These are phyloP conservation scores for Magnusiomyces tetraspermus DNA, from an alignment of 1,139 yeast genomes.

Conservation along the genomic window DNA sequence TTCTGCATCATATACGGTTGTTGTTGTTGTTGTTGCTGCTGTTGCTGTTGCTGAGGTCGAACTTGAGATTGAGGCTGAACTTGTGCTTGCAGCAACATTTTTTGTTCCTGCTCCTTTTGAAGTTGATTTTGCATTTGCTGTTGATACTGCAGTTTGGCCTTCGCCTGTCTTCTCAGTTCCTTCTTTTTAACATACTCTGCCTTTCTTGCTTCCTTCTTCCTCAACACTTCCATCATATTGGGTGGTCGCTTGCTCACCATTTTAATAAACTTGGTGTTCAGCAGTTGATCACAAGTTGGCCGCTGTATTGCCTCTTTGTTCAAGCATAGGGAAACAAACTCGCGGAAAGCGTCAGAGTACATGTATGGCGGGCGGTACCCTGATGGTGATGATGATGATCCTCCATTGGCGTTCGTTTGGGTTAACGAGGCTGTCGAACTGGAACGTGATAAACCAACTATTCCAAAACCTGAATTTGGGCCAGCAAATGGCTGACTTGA, in stretches of 20 bases:
- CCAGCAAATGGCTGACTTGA: too few species aligned
- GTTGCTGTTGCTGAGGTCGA: conserved; percentile 5
- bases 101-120: neutral
- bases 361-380: conserved; percentile 20
- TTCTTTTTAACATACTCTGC: conserved; percentile 8
- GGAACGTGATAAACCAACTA: neutral
- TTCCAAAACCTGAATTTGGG: neutral
- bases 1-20: neutral
- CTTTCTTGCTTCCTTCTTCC: conserved; percentile 7
- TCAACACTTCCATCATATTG: neutral
- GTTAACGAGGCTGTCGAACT: neutral
- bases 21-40: conserved; percentile 3
- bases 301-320: conserved; percentile 47
- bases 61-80: neutral
- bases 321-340: conserved; percentile 52
- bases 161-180: conserved; percentile 6
- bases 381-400: neutral
- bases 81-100: neutral
- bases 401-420: neutral
- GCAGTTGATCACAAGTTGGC: conserved; percentile 22
- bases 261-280: conserved; percentile 12
- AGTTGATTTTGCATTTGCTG: conserved; percentile 4
- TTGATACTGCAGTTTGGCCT: neutral
- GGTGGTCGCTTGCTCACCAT: neutral
- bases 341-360: conserved; percentile 45